These are phyloP conservation scores for Scheffersomyces lignicola DNA, from an alignment of 1,139 yeast genomes.

Conservation along the genomic window DNA sequence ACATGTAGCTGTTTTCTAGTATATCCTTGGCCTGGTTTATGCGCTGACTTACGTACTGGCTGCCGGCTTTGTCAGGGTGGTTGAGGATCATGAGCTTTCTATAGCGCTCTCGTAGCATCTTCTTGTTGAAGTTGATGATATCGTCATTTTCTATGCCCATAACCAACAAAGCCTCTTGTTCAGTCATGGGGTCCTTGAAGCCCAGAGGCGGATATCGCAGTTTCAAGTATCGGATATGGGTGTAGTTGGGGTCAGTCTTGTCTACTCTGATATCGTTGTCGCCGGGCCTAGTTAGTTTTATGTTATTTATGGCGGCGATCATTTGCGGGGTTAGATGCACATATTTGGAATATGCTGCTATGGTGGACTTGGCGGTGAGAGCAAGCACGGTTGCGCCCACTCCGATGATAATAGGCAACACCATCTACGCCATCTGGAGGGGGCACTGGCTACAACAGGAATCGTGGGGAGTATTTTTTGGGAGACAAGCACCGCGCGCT, in stretches of 20 bases:
- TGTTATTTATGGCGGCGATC: conserved; percentile 55
- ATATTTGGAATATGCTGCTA: conserved; percentile 46
- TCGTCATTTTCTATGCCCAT: conserved; percentile 56
- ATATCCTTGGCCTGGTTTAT: conserved; percentile 75
- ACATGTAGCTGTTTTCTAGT: conserved; percentile 55
- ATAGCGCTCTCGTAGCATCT: conserved; percentile 54
- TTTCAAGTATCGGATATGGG: conserved; percentile 25
- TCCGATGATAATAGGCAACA: conserved; percentile 59
- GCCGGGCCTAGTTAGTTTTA: conserved; percentile 20
- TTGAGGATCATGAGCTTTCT: conserved; percentile 62
- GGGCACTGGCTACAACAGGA: too few species aligned
- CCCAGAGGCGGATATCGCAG: conserved; percentile 45
- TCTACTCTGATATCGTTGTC: conserved; percentile 5
- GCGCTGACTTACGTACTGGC: conserved; percentile 67
- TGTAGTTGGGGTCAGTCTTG: conserved; percentile 19
- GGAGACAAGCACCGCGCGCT: too few species aligned
- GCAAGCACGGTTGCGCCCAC: conserved; percentile 58
- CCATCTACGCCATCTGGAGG: too few species aligned
- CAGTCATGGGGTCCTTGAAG: conserved; percentile 54
- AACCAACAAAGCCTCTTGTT: conserved; percentile 57
- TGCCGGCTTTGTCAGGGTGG: conserved; percentile 81
- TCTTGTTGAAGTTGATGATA: conserved; percentile 42
- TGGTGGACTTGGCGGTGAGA: conserved; percentile 49
- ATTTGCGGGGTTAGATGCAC: conserved; percentile 49
- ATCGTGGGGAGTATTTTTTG: too few species aligned